These are phyloP conservation scores for Babesia bovis DNA, from an alignment of 169 alveolate species.

Conservation along the genomic window DNA sequence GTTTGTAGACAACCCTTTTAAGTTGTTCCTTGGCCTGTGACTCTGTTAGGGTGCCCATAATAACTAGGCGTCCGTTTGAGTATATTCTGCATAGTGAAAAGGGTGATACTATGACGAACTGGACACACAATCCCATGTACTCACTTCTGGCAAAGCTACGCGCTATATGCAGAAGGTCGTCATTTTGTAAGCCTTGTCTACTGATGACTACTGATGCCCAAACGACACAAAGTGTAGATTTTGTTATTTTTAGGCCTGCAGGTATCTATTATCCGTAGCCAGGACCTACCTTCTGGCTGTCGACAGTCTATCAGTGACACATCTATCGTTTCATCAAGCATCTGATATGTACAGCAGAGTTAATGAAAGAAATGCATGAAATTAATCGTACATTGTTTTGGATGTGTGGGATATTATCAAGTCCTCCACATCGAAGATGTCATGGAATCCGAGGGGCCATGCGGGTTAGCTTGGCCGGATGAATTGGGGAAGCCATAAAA, in stretches of 20 bases:
- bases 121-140: constrained; percentile 27
- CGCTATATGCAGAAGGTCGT: constrained; percentile 62
- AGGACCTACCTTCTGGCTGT: constrained; percentile 25
- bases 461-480: constrained; percentile 28
- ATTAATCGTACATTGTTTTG: neutral
- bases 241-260: constrained; percentile 8
- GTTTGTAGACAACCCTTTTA: constrained; percentile 29
- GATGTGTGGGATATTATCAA: constrained; percentile 7
- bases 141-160: constrained; percentile 57
- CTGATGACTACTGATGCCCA: constrained; percentile 62
- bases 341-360: neutral
- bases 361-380: neutral
- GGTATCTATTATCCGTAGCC: neutral
- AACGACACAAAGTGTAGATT: constrained; percentile 43
- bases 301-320: constrained; percentile 25
- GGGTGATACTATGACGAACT: constrained; percentile 33
- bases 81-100: constrained; percentile 51
- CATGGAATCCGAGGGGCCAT: constrained; percentile 25
- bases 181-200: constrained; percentile 24
- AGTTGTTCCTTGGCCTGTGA: constrained; percentile 39
- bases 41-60: constrained; percentile 61
- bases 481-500: constrained; percentile 46
- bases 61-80: constrained; percentile 54
- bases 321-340: constrained; percentile 26
- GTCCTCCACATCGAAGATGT: constrained; percentile 68